These are phyloP conservation scores for Melanomma pulvis-pyrius DNA, from an alignment of 495 filamentous ascomycete genomes.

Conservation along the genomic window DNA sequence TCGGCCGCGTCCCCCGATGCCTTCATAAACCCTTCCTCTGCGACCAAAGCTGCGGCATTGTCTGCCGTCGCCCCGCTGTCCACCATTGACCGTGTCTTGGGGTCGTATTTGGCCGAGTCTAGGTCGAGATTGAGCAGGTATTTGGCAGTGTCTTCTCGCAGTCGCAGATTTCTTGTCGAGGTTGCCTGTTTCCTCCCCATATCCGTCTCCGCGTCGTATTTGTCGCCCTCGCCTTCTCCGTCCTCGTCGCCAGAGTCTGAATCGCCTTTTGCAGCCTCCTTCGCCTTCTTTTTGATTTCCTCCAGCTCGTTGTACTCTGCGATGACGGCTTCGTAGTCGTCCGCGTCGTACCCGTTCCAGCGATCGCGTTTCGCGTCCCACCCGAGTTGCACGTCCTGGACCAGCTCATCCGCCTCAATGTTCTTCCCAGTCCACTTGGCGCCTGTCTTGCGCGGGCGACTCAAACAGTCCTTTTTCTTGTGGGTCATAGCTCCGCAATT, in stretches of 20 bases:
- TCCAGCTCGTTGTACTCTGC: constrained; percentile 88
- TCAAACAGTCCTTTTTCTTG: constrained; percentile 91
- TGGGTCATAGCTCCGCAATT: constrained; percentile 98
- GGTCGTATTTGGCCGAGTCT: constrained; percentile 97
- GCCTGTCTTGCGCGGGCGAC: constrained; percentile 83
- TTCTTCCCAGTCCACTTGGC: constrained; percentile 91
- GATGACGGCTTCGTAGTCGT: constrained; percentile 81
- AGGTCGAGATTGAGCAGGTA: constrained; percentile 93
- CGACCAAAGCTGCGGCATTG: constrained; percentile 82
- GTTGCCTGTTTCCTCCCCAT: constrained; percentile 91
- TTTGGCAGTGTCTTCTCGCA: constrained; percentile 98
- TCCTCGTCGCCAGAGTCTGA: constrained; percentile 55
- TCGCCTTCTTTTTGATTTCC: constrained; percentile 66
- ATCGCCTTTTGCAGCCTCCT: constrained; percentile 48
- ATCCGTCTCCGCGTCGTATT: constrained; percentile 95
- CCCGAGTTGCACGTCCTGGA: constrained; percentile 80
- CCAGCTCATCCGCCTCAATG: constrained; percentile 89
- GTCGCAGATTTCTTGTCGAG: constrained; percentile 83
- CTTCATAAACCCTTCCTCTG: constrained; percentile 90
- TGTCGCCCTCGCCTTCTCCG: constrained; percentile 66
- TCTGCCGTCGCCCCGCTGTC: constrained; percentile 83
- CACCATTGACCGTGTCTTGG: constrained; percentile 93
- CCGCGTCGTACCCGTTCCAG: constrained; percentile 94
- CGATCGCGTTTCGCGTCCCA: constrained; percentile 99
- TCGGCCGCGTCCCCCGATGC: constrained; percentile 92